Percentiles rank a stretch among this genome's conserved stretches.
Conservation (phyloP, 2,329 filamentous ascomycete species). For the Paecilomyces formosus region DNA sequence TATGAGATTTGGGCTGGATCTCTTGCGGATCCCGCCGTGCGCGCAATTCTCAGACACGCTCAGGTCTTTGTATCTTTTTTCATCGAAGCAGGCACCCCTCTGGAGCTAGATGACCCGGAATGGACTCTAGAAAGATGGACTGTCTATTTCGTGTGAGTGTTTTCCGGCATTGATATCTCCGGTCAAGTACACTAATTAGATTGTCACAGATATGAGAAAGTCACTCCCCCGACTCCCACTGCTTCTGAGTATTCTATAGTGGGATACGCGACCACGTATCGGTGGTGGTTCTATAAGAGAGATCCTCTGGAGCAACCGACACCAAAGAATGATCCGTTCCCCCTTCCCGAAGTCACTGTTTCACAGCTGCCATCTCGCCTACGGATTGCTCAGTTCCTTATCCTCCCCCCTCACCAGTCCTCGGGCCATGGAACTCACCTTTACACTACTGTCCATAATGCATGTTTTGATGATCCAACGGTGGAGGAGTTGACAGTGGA, state of each 20-base stretch:
- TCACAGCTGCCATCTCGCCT: constrained; percentile 65
- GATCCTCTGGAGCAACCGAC: constrained; percentile 31
- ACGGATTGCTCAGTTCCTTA: constrained; percentile 86
- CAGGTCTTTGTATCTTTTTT: constrained; percentile 79
- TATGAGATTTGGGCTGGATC: constrained; percentile 83
- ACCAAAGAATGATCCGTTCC: constrained; percentile 34
- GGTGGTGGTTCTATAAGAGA: constrained; percentile 59
- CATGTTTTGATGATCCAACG: constrained; percentile 59
- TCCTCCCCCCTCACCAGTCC: constrained; percentile 79
- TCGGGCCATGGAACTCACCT: constrained; percentile 71
- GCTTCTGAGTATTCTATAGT: constrained; percentile 68
- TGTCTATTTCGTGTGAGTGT: constrained; percentile 69
- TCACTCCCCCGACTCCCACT: constrained; percentile 33
- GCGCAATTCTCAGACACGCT: constrained; percentile 67
- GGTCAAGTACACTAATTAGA: constrained; percentile 9
- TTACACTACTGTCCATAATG: constrained; percentile 70
- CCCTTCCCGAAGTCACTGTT: constrained; percentile 39
- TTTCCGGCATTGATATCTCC: not conserved
- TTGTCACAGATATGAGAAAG: constrained; percentile 47
- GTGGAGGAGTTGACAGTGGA: constrained; percentile 85
- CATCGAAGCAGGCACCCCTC: constrained; percentile 83
- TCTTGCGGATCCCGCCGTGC: constrained; percentile 61
- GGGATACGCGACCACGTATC: constrained; percentile 85
- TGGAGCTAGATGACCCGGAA: constrained; percentile 64
- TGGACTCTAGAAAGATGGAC: constrained; percentile 77